These are phyloP conservation scores for Coccomyxa sp. DNA, from an alignment of 139 green algal species.

Conservation along the genomic window DNA sequence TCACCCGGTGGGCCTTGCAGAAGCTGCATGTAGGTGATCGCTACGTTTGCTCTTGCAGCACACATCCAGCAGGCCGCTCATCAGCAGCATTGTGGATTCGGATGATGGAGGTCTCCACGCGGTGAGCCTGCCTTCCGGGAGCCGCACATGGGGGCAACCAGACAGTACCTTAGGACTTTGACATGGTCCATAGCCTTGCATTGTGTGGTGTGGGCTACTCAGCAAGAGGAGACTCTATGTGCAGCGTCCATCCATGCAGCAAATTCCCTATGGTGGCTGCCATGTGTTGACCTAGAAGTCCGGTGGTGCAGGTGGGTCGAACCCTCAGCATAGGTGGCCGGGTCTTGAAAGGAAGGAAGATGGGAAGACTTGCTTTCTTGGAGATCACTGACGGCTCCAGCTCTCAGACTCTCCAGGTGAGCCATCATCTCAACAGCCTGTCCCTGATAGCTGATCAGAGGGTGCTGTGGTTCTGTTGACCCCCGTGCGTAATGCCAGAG, in stretches of 20 bases:
- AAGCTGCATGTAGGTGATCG: too few relatives aligned
- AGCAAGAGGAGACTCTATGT: too few relatives aligned
- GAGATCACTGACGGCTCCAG: constrained; percentile 95
- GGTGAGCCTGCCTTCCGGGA: constrained; percentile 35
- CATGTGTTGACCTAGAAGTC: too few relatives aligned
- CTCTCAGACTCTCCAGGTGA: constrained; percentile 88
- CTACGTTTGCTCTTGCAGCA: constrained; percentile 22
- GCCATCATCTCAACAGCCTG: neutral
- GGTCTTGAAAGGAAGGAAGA: constrained; percentile 95
- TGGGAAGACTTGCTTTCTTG: constrained; percentile 91
- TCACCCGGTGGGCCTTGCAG: too few relatives aligned
- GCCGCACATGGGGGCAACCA: too few relatives aligned
- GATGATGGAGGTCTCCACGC: constrained; percentile 58
- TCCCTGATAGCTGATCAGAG: neutral
- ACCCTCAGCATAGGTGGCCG: constrained; percentile 90
- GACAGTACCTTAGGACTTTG: neutral
- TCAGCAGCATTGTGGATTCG: constrained; percentile 57
- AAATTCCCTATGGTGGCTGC: neutral
- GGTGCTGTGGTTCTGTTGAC: too few relatives aligned
- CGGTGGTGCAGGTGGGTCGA: constrained; percentile 55
- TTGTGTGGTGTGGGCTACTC: neutral
- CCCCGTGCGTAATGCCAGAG: too few relatives aligned
- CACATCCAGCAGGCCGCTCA: constrained; percentile 40
- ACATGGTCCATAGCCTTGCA: neutral
- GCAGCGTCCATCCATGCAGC: too few relatives aligned